Conservation (phyloP, 495 filamentous ascomycete genomes). For the Darksidea phi region DNA sequence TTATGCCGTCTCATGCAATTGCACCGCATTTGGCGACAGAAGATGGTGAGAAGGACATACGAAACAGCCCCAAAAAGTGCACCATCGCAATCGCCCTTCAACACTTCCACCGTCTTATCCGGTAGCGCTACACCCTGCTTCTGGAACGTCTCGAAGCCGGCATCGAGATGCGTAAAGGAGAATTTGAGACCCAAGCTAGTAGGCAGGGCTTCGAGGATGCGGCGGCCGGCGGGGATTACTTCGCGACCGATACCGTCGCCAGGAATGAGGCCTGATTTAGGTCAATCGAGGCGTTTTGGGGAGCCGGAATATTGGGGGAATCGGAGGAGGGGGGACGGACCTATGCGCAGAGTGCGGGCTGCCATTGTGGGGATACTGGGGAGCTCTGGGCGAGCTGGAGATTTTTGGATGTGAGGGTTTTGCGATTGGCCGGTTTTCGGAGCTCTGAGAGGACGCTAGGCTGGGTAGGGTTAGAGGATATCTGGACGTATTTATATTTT, state of each 20-base stretch:
- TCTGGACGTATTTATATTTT: too few relatives aligned
- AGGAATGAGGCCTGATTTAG: constrained; percentile 76
- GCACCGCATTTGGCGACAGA: background rate
- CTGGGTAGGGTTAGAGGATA: too few relatives aligned
- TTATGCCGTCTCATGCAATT: background rate
- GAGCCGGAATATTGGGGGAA: background rate
- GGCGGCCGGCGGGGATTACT: constrained; percentile 93
- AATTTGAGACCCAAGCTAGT: constrained; percentile 81
- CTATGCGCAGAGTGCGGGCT: constrained; percentile 60
- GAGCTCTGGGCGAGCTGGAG: background rate
- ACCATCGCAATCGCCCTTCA: constrained; percentile 89
- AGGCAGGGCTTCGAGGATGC: constrained; percentile 85
- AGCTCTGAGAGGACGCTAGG: background rate
- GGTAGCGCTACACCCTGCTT: constrained; percentile 81
- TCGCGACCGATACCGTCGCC: constrained; percentile 98
- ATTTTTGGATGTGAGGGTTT: constrained; percentile 15
- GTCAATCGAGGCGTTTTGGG: constrained; percentile 3
- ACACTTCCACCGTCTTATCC: constrained; percentile 79
- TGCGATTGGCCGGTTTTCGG: constrained; percentile 7
- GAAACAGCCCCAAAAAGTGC: constrained; percentile 95
- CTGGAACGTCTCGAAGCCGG: constrained; percentile 91
- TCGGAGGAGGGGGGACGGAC: constrained; percentile 40
- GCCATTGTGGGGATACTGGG: constrained; percentile 39
- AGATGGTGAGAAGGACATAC: constrained; percentile 36
- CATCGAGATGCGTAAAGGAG: constrained; percentile 86